Base-by-base conservation (phyloP, 164 flowering plant genomes). In the Macadamia tetraphylla region DNA sequence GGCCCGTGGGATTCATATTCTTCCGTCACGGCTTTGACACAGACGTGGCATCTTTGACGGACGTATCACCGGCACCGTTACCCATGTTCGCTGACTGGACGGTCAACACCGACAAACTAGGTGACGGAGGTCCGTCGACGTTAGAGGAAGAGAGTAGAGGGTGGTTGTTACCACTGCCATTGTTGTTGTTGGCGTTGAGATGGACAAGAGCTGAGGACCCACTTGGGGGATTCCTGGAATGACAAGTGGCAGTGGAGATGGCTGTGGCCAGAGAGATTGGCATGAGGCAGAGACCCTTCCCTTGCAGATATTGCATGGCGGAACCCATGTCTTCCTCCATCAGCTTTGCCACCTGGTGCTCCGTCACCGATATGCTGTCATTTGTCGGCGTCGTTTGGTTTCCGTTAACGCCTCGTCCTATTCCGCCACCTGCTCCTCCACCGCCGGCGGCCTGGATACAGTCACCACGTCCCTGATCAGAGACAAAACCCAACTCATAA, bases 321-420 rank as follows among this genome's bases (percentile, higher is more conserved):
- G 94, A 83, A 1, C 94, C 97, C 97, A 94, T 89, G 77, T 92
- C 97, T 60, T 89, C 89, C 64, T 92, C 99, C 97, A 94, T 86
- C 51, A 94, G 81, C 79, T 88, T 89, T 1, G 88, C 97, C 66
- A 94, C 97, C 64, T 89, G 90, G 61, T 90, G 87, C 74, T 92
- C 99, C 71, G 95, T 84, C 53, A 81, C 84, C 55, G 89, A 68
- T 70, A 86, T 56, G 66, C 80, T 77, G 76, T 85, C 88, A 68
- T 79, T 81, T 9, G 90, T 23, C 14, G 87, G 55, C 68, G 85
- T 78, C 73, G 91, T 73, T 62, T 75, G 85, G 29, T 74, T 73
- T 61, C 90, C 87, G 72, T 73, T 78, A 40, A 76, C 63, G 62
- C 64, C 69, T 64, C 82, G 69, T 29, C 81, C 69, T 1, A 52